Evolutionary conservation across 2,329 filamentous ascomycete species (phyloP).

Genomic region (Penicillium capsulatum): DNA sequence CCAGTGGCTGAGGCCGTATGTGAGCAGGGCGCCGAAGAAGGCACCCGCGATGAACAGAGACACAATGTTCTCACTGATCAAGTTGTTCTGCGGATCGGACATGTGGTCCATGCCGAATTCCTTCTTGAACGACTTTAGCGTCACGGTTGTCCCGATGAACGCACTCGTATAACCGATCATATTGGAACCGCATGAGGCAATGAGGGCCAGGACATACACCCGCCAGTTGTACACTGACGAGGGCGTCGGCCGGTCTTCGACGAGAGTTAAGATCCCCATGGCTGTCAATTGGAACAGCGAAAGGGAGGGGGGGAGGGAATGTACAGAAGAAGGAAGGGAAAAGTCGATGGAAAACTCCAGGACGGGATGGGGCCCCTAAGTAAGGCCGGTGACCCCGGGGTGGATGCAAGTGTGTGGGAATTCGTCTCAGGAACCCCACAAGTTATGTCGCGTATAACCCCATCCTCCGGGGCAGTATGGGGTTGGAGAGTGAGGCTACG

Average conservation of each 20-base stretch:
- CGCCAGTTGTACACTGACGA: conserved; percentile 58
- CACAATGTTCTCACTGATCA: conserved; percentile 69
- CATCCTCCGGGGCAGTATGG: conserved; percentile 29
- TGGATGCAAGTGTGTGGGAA: not conserved
- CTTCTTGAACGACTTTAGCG: conserved; percentile 60
- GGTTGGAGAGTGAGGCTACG: conserved; percentile 19
- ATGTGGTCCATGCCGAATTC: conserved; percentile 63
- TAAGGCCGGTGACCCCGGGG: conserved; percentile 15
- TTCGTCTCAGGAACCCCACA: conserved; percentile 22
- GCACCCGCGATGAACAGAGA: conserved; percentile 76
- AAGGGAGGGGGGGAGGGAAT: conserved; percentile 1
- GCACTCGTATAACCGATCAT: conserved; percentile 64
- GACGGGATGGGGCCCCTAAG: conserved; percentile 18
- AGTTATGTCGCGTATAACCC: conserved; percentile 20
- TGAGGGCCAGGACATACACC: conserved; percentile 51
- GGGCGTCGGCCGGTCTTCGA: conserved; percentile 51
- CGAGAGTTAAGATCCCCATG: conserved; percentile 35
- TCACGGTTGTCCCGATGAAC: conserved; percentile 73
- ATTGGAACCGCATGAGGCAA: conserved; percentile 55
- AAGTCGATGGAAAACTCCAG: conserved; percentile 3
- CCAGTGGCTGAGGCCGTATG: conserved; percentile 61
- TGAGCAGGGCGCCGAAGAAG: conserved; percentile 67
- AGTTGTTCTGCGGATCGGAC: conserved; percentile 46
- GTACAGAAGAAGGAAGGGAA: conserved; percentile 8
- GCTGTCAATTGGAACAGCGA: conserved; percentile 13